Conservation (phyloP, 2,329 filamentous ascomycete genomes). For the Lizonia empirigonia region DNA sequence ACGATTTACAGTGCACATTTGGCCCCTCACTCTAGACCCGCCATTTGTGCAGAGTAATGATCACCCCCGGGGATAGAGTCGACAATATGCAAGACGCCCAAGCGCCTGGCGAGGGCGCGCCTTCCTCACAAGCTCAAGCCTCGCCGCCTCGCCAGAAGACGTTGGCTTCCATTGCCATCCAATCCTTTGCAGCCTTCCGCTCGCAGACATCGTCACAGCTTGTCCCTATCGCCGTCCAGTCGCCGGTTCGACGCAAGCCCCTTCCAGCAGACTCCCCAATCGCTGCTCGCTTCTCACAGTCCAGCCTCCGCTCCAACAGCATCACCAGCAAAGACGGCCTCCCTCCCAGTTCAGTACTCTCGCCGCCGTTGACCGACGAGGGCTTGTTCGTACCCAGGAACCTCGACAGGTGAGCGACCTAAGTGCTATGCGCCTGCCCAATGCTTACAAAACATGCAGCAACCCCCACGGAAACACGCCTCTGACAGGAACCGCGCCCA, state of each 20-base stretch:
- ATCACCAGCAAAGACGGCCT: slow-evolving; percentile 34
- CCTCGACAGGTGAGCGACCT: slow-evolving; percentile 46
- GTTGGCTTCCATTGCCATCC: slow-evolving; percentile 49
- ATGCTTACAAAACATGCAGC: slow-evolving; percentile 32
- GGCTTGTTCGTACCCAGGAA: slow-evolving; percentile 45
- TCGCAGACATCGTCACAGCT: slow-evolving; percentile 51
- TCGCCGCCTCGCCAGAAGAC: slow-evolving; percentile 43
- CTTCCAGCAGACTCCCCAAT: slow-evolving; percentile 59
- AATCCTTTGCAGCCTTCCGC: slow-evolving; percentile 53
- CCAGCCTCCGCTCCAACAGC: slow-evolving; percentile 51
- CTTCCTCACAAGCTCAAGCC: slow-evolving; percentile 24
- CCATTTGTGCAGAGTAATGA: slow-evolving; percentile 48
- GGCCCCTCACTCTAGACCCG: slow-evolving; percentile 25
- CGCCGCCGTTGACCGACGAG: slow-evolving; percentile 43
- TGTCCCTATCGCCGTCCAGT: slow-evolving; percentile 40
- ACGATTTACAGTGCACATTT: slow-evolving; percentile 27
- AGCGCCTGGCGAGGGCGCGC: slow-evolving; percentile 32
- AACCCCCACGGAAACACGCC: slow-evolving; percentile 46
- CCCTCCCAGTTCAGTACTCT: slow-evolving; percentile 31
- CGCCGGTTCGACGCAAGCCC: slow-evolving; percentile 60
- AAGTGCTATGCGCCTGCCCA: slow-evolving; percentile 1
- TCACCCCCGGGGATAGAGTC: slow-evolving; percentile 28
- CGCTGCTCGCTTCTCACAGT: slow-evolving; percentile 50
- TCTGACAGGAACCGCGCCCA: slow-evolving; percentile 32
- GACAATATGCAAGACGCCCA: slow-evolving; percentile 43